Evolutionary conservation across 148 eudicot genomes (phyloP).

Genomic region (Vaccinium vitisidaea): DNA sequence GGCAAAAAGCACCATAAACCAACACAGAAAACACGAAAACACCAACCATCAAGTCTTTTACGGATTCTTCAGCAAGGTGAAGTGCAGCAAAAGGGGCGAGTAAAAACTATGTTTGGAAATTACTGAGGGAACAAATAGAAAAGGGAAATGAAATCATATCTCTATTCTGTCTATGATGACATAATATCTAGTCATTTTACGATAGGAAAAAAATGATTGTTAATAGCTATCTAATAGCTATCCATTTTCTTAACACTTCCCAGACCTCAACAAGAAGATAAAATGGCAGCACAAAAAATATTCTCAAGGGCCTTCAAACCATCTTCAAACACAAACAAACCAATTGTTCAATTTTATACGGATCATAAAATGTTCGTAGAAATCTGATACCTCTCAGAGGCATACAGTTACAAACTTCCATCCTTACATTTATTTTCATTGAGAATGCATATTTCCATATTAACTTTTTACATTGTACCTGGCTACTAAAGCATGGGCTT

Average conservation of each 20-base stretch:
- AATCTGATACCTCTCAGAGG: not conserved
- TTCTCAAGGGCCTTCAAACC: not conserved
- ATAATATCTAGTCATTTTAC: not conserved
- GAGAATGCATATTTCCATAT: not conserved
- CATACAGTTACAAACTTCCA: not conserved
- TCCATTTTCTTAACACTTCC: not conserved
- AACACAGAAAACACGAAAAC: not conserved
- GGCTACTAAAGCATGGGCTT: slow-evolving; percentile 96
- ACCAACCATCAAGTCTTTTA: not conserved
- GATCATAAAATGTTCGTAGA: not conserved
- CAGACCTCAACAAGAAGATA: not conserved
- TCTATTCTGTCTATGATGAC: not conserved
- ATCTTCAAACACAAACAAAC: not conserved
- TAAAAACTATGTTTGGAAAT: not conserved
- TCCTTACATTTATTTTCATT: not conserved
- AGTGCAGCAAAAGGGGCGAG: not conserved
- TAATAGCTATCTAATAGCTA: not conserved
- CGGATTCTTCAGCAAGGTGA: not conserved
- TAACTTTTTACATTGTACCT: slow-evolving; percentile 44
- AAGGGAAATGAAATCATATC: not conserved
- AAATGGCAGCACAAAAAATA: no score
- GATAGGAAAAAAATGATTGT: not conserved
- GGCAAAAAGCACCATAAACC: not conserved
- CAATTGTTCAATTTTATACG: not conserved
- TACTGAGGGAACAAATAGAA: not conserved